Evolutionary conservation across 768 basidiomycete species (phyloP).

Genomic region (Lentinula raphanica): DNA sequence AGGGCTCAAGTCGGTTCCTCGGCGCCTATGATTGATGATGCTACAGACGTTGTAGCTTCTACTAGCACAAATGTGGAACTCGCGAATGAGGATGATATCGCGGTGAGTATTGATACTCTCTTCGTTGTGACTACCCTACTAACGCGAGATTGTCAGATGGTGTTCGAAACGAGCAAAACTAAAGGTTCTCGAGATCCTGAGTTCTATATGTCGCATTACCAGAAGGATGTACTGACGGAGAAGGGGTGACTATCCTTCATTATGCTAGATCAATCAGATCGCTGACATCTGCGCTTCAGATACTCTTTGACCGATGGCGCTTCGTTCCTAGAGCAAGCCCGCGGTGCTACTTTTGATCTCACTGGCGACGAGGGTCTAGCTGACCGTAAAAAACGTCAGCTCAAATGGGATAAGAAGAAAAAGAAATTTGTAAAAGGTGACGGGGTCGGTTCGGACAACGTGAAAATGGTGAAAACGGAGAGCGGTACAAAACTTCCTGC

Average conservation of each 20-base stretch:
- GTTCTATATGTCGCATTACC: conserved; percentile 90
- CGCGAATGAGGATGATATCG: conserved; percentile 76
- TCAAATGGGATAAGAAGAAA: conserved; percentile 95
- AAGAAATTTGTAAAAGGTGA: conserved; percentile 89
- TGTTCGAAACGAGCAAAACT: conserved; percentile 56
- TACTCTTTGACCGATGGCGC: conserved; percentile 89
- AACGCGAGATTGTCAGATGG: conserved; percentile 40
- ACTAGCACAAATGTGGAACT: conserved; percentile 45
- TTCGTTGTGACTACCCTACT: conserved; percentile 4
- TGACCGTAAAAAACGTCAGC: conserved; percentile 53
- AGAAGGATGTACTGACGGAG: conserved; percentile 81
- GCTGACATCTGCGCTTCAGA: conserved; percentile 31
- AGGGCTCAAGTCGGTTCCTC: conserved; percentile 33
- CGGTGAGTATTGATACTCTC: conserved; percentile 39
- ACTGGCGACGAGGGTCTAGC: conserved; percentile 68
- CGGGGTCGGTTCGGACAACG: conserved; percentile 83
- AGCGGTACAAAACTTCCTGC: conserved; percentile 88
- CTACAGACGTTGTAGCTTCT: conserved; percentile 27
- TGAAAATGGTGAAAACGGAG: conserved; percentile 91
- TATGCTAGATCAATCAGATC: neutral
- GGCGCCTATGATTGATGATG: conserved; percentile 26
- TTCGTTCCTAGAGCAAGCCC: conserved; percentile 82
- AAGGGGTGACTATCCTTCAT: conserved; percentile 61
- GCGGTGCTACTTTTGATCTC: conserved; percentile 76
- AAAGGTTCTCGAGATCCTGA: conserved; percentile 69